Conservation (phyloP, 2,329 filamentous ascomycete species). For the Trichophyton mentagrophytes region DNA sequence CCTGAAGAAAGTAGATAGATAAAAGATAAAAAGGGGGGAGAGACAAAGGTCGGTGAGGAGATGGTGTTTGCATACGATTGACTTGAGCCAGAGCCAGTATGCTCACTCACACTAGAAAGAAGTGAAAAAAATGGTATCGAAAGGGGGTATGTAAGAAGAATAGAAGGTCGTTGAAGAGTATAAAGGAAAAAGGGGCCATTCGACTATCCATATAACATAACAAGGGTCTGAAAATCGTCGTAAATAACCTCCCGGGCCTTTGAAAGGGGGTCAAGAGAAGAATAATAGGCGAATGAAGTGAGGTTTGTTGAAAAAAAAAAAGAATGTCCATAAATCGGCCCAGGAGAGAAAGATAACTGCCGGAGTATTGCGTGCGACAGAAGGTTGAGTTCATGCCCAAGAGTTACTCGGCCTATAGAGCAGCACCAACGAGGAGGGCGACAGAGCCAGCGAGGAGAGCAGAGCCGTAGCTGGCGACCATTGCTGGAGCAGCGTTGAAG, state of each 20-base stretch:
- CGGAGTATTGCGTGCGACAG: not conserved
- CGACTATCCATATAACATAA: not conserved
- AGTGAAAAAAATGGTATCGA: slow-evolving; percentile 3
- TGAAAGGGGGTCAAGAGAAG: not conserved
- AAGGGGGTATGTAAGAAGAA: slow-evolving; percentile 6
- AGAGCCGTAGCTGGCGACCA: slow-evolving; percentile 17
- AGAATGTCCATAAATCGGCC: not conserved
- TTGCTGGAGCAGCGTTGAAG: slow-evolving; percentile 12
- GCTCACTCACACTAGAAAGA: slow-evolving; percentile 3
- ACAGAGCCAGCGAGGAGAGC: slow-evolving; percentile 28
- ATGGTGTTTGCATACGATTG: not conserved
- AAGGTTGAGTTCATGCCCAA: not conserved
- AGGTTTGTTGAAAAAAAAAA: not conserved
- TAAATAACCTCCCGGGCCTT: not conserved
- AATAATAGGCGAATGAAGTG: not conserved
- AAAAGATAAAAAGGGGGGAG: not conserved
- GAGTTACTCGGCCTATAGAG: slow-evolving; percentile 18
- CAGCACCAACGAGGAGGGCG: slow-evolving; percentile 25
- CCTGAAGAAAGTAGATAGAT: not conserved
- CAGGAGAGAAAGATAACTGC: not conserved
- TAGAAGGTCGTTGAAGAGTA: not conserved
- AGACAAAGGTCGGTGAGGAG: not conserved
- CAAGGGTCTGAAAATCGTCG: not conserved
- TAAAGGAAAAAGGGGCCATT: not conserved
- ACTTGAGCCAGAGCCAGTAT: slow-evolving; percentile 3